Percentiles rank a stretch among this genome's conserved stretches.
Evolutionary conservation across 768 basidiomycete genomes (phyloP).

Genomic region (Dioszegia aurantiaca): DNA sequence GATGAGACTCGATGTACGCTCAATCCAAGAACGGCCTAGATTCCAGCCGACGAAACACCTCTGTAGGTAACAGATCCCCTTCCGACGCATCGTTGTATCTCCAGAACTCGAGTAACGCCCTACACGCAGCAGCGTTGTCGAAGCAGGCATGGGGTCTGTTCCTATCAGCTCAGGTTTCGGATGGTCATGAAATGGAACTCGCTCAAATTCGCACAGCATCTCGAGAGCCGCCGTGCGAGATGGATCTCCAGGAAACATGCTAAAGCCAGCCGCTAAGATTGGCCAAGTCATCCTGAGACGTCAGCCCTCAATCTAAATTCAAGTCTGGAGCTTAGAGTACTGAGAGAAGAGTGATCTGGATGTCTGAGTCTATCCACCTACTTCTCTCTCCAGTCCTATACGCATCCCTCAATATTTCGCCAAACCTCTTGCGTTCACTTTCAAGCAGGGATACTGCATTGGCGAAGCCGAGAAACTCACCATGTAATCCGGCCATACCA

Average conservation of each 20-base stretch:
- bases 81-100: conserved; percentile 6
- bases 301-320: background rate
- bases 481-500: conserved; percentile 33
- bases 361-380: too few relatives aligned
- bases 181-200: conserved; percentile 4
- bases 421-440: too few relatives aligned
- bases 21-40: conserved; percentile 4
- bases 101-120: conserved; percentile 24
- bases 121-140: conserved; percentile 21
- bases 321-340: too few relatives aligned
- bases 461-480: conserved; percentile 18
- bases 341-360: too few relatives aligned
- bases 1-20: background rate
- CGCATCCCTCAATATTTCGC: too few relatives aligned
- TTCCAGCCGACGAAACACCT: conserved; percentile 1
- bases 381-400: too few relatives aligned
- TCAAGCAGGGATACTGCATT: background rate
- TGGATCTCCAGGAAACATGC: conserved; percentile 29
- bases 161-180: background rate
- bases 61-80: background rate
- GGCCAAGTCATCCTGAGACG: conserved; percentile 44
- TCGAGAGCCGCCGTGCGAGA: conserved; percentile 23
- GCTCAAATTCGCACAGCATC: conserved; percentile 38
- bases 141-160: conserved; percentile 24
- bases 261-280: conserved; percentile 37